Conservation (phyloP, 202 grass and related monocot species). For the Schoenoplectus triqueter region DNA sequence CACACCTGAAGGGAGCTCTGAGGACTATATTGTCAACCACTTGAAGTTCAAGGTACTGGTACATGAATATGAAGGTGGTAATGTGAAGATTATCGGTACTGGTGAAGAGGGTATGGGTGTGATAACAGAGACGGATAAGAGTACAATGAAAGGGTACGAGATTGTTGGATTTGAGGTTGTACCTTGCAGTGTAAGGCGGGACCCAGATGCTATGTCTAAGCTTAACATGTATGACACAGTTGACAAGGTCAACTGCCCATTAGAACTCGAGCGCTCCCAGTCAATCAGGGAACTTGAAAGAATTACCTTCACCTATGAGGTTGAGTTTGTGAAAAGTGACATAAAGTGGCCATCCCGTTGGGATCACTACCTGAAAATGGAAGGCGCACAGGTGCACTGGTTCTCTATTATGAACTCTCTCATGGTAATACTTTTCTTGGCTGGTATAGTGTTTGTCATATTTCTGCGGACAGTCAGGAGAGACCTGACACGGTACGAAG, state of each 20-base stretch:
- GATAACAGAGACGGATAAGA: slow-evolving; percentile 58
- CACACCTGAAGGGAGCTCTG: slow-evolving; percentile 59
- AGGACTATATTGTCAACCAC: slow-evolving; percentile 89
- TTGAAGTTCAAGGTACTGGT: slow-evolving; percentile 94
- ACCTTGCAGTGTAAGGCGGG: slow-evolving; percentile 65
- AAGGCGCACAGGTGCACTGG: slow-evolving; percentile 88
- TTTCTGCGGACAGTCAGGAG: slow-evolving; percentile 87
- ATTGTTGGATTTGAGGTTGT: slow-evolving; percentile 80
- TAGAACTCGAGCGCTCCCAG: slow-evolving; percentile 82
- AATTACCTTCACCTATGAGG: slow-evolving; percentile 86
- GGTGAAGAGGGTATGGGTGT: slow-evolving; percentile 88
- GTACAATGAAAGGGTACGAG: slow-evolving; percentile 66
- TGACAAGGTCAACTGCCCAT: slow-evolving; percentile 63
- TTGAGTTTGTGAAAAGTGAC: slow-evolving; percentile 89
- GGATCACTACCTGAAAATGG: slow-evolving; percentile 95
- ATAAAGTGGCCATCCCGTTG: slow-evolving; percentile 95
- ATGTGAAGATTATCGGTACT: slow-evolving; percentile 71
- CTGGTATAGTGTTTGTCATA: slow-evolving; percentile 96
- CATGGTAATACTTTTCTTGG: slow-evolving; percentile 97
- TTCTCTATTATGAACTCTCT: slow-evolving; percentile 98
- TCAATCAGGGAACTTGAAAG: slow-evolving; percentile 74
- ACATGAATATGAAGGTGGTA: slow-evolving; percentile 83
- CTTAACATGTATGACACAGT: slow-evolving; percentile 73
- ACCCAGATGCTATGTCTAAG: slow-evolving; percentile 67
- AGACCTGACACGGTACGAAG: slow-evolving; percentile 90